Evolutionary conservation across 176 grass and related monocot genomes (phyloP).

Genomic region (Saccharum spontaneum): DNA sequence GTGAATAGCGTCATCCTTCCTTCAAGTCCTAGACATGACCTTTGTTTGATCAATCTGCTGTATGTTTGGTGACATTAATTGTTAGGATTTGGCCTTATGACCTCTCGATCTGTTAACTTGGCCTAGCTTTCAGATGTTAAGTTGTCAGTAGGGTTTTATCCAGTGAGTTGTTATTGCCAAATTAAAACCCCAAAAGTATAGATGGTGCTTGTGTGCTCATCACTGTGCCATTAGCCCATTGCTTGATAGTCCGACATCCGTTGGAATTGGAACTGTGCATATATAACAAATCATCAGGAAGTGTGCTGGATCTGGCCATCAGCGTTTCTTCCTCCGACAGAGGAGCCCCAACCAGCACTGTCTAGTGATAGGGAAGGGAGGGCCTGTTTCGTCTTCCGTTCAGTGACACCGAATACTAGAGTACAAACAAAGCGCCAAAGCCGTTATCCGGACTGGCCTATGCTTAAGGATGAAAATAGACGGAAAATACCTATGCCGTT

Average conservation of each 20-base stretch:
- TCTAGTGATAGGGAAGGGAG: background rate
- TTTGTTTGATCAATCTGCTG: background rate
- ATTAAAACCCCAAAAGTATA: background rate
- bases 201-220: background rate
- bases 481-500: too few species aligned
- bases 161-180: background rate
- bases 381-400: background rate
- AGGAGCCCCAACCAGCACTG: background rate
- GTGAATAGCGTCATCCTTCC: slow-evolving; percentile 7
- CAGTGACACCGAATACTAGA: slow-evolving; percentile 3
- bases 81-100: too few species aligned
- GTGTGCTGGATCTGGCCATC: background rate
- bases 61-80: background rate
- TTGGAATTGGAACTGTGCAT: background rate
- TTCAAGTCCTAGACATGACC: too few species aligned
- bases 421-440: slow-evolving; percentile 38
- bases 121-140: background rate
- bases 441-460: slow-evolving; percentile 28
- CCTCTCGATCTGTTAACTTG: too few species aligned
- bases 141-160: background rate
- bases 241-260: background rate
- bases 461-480: background rate
- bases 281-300: background rate
- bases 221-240: background rate
- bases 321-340: background rate